A percentile compares a stretch with the other conserved stretches of the same genome.
phyloP scores from a whole-genome alignment of 495 filamentous ascomycete genomes.

The Aspergillus sclerotioniger region DNA sequence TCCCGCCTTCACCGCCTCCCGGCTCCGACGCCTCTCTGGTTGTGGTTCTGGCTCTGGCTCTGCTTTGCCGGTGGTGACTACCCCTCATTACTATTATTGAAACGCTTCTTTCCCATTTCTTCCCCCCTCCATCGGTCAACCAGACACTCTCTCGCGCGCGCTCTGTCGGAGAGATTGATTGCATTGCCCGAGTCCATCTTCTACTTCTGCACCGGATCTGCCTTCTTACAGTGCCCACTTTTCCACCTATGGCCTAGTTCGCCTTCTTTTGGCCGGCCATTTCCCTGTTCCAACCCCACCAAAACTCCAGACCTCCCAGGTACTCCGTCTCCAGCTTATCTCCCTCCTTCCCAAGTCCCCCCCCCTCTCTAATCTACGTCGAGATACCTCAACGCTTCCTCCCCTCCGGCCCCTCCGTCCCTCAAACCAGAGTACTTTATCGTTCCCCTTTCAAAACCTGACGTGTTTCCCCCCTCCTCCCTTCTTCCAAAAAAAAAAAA shows the following conservation, averaged over 20 bases:
- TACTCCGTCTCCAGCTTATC: conserved; percentile 15
- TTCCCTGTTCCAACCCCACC: not conserved
- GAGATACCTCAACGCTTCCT: conserved; percentile 20
- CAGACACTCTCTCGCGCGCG: not conserved
- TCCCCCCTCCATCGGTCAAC: conserved; percentile 2
- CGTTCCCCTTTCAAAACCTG: not conserved
- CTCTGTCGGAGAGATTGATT: not conserved
- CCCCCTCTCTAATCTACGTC: conserved; percentile 11
- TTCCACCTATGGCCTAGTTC: conserved; percentile 26
- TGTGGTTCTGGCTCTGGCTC: not conserved
- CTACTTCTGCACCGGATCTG: conserved; percentile 16
- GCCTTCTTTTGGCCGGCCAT: not conserved
- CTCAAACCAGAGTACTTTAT: not conserved
- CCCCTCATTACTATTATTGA: too few relatives aligned
- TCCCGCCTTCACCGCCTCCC: conserved; percentile 1
- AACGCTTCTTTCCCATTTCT: conserved; percentile 14
- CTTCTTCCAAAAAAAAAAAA: not conserved
- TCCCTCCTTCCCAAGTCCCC: conserved; percentile 2
- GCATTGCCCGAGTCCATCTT: conserved; percentile 29
- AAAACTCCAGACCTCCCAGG: not conserved
- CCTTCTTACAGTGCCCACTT: not conserved
- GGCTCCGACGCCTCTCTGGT: not conserved
- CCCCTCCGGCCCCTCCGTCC: too few relatives aligned
- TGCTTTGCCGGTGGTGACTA: too few relatives aligned
- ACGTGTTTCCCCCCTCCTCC: not conserved